A percentile compares a stretch with the other conserved stretches of the same genome.
Evolutionary conservation across 2,329 filamentous ascomycete species (phyloP).

Genomic region (Fragosphaeria purpurea): DNA sequence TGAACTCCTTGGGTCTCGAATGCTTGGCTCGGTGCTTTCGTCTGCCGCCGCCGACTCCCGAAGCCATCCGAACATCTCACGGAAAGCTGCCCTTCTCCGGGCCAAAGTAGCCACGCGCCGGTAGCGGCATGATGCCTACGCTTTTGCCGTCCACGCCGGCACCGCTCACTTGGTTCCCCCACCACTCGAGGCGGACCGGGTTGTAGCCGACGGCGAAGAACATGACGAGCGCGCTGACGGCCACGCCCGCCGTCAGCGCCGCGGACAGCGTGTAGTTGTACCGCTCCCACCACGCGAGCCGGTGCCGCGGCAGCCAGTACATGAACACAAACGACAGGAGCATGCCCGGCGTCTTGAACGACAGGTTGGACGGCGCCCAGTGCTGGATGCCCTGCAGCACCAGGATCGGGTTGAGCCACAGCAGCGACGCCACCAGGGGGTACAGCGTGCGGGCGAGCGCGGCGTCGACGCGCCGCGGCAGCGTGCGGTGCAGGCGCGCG

Average conservation of each 20-base stretch:
- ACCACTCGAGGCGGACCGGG: conserved; percentile 29
- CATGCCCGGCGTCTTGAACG: conserved; percentile 33
- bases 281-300: conserved; percentile 34
- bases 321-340: conserved; percentile 32
- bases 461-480: conserved; percentile 23
- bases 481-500: conserved; percentile 20
- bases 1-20: no score
- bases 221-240: conserved; percentile 31
- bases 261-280: conserved; percentile 37
- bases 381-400: conserved; percentile 32
- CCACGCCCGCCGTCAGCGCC: conserved; percentile 31
- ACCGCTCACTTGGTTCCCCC: conserved; percentile 34
- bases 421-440: conserved; percentile 26
- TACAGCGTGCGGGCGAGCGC: conserved; percentile 27
- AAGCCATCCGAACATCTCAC: neutral
- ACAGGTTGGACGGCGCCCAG: conserved; percentile 32
- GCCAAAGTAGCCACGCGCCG: conserved; percentile 24
- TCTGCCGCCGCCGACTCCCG: no score
- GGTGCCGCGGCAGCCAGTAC: conserved; percentile 29
- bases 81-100: conserved; percentile 13
- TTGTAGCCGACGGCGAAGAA: conserved; percentile 33
- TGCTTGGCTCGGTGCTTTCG: no score
- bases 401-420: conserved; percentile 31
- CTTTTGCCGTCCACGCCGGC: conserved; percentile 22
- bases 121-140: conserved; percentile 19